Percentiles rank a stretch among this genome's conserved stretches.
These are phyloP conservation scores for Coemansia sp. DNA, from an alignment of 192 early-diverging fungal genomes.

Conservation along the genomic window DNA sequence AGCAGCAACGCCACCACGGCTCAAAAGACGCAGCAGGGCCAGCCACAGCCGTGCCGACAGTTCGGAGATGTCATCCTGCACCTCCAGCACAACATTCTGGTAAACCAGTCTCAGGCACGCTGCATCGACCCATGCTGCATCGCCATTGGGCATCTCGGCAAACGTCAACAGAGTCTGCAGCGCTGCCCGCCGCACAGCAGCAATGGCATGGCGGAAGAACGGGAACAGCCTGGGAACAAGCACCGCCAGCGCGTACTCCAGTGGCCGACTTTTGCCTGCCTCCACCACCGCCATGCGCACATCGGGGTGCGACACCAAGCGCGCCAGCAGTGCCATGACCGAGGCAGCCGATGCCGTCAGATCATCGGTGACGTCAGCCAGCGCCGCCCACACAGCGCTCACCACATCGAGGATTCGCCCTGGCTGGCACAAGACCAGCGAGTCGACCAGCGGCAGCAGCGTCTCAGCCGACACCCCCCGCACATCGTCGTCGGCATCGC, in stretches of 20 bases:
- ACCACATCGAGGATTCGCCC: slow-evolving; percentile 73
- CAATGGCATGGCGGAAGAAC: slow-evolving; percentile 93
- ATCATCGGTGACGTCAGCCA: slow-evolving; percentile 88
- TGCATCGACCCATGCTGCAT: slow-evolving; percentile 64
- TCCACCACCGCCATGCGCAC: slow-evolving; percentile 29
- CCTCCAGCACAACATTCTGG: slow-evolving; percentile 93
- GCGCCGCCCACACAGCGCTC: slow-evolving; percentile 79
- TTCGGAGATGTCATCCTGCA: slow-evolving; percentile 49
- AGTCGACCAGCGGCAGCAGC: slow-evolving; percentile 80
- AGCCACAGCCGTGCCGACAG: slow-evolving; percentile 63
- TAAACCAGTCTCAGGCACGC: slow-evolving; percentile 74
- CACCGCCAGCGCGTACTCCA: slow-evolving; percentile 34
- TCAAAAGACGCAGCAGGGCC: slow-evolving; percentile 43
- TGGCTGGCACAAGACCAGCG: slow-evolving; percentile 68
- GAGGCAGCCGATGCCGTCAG: slow-evolving; percentile 86
- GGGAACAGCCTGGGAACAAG: slow-evolving; percentile 87
- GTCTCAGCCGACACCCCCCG: slow-evolving; percentile 88
- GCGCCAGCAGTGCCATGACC: slow-evolving; percentile 90
- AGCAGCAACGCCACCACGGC: neutral
- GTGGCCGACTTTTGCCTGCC: slow-evolving; percentile 6
- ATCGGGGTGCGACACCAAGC: slow-evolving; percentile 59
- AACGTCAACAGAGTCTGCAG: slow-evolving; percentile 78
- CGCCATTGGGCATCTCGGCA: slow-evolving; percentile 51
- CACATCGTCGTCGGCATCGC: slow-evolving; percentile 92
- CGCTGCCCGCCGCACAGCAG: slow-evolving; percentile 78